Evolutionary conservation across 177 flowering plant species (phyloP), one percentile per base, ranked within the genome.

Genomic region (Vitis hybrid): DNA sequence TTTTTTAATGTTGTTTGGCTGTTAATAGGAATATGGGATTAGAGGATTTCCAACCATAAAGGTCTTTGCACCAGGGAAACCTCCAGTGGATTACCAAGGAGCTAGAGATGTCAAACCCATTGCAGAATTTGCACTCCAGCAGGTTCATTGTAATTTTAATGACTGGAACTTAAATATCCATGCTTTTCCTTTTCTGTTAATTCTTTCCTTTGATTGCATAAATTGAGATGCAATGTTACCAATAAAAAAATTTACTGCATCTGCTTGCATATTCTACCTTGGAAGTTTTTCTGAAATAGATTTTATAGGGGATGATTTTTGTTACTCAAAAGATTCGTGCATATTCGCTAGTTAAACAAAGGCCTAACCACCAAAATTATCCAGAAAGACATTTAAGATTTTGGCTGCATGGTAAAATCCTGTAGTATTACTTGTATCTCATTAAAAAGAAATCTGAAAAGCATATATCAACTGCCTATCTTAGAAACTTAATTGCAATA

Each of bases 41-140:
- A 77, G 68, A 81, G 99, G 99, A 60, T 95, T 93, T 80, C 99
- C 99, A 51, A 90, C 99, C 56, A 93, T 95, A 57, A 95, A 95
- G 84, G 97, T 93, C 66, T 95, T 95, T 83, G 85, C 62, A 45
- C 93, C 97, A 66, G 99, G 99, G 52, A 93, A 93, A 81, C 82
- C 94, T 79, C 97, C 99, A 8, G 86, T 83, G 9, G 99, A 91
- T 78, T 95, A 95, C 72, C 91, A 88, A 80, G 99, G 99, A 71
- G 94, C 97, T 49, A 90, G 99, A 78, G 99, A 95, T 63, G 97
- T 77, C 56, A 93, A 93, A 78, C 89, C 98, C 23, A 90, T 95
- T 70, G 89, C 90, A 64, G 91, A 95, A 77, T 95, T 84, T 78
- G 93, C 91, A 6, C 72, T 88, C 54, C 72, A 88, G 74, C 94